phyloP scores from a whole-genome alignment of 176 grass and related monocot species.

The Thinopyrum elongatum region DNA sequence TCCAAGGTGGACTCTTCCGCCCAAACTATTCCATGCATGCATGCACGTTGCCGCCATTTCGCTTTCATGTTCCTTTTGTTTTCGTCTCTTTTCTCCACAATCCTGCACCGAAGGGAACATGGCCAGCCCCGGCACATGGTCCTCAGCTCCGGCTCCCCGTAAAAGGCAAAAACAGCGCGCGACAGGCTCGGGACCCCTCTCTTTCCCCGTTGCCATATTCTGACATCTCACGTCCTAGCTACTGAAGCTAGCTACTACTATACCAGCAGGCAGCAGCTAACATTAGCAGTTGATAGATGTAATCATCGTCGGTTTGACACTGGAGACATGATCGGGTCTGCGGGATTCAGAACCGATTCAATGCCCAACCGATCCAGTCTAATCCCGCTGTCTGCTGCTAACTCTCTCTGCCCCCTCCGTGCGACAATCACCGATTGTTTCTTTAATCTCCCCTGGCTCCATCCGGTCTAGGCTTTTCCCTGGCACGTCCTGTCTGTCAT shows the following conservation, averaged over 20 bases:
- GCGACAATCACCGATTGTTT: not conserved
- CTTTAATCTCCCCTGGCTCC: constrained; percentile 3
- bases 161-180: not conserved
- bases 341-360: constrained; percentile 28
- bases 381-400: constrained; percentile 13
- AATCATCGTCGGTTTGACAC: not conserved
- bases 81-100: not conserved
- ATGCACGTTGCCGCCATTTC: not conserved
- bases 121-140: constrained; percentile 3
- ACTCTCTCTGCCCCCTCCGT: not conserved
- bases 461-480: constrained; percentile 24
- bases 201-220: not conserved
- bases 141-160: not conserved
- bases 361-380: not conserved
- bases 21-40: not conserved
- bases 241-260: not conserved
- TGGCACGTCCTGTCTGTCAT: constrained; percentile 12
- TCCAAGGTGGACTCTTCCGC: not conserved
- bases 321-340: not conserved
- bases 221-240: not conserved
- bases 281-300: not conserved
- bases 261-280: not conserved
- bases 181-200: not conserved
- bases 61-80: constrained; percentile 16
- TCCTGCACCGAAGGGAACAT: not conserved